Percentiles rank a stretch among this genome's conserved stretches.
Evolutionary conservation across 148 eudicot genomes (phyloP).

Genomic region (Agrostemma githago): DNA sequence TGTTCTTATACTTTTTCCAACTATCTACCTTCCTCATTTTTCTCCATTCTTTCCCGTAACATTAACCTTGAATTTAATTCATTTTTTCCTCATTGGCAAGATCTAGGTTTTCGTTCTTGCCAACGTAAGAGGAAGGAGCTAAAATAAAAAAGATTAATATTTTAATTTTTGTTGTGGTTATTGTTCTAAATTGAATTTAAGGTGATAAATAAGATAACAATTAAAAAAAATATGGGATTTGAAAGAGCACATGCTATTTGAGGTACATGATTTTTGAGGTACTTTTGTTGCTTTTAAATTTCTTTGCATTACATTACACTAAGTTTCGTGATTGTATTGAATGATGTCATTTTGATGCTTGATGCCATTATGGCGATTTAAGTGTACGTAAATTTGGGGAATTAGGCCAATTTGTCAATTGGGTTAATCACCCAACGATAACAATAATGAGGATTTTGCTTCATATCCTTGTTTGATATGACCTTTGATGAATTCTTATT

Average conservation of each 20-base stretch:
- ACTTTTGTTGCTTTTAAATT: not conserved
- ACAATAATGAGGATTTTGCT: conserved; percentile 4
- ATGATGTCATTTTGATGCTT: not conserved
- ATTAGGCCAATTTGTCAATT: conserved; percentile 3
- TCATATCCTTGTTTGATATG: no score
- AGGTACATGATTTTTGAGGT: conserved; percentile 4
- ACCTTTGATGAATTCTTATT: not conserved
- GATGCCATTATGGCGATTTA: conserved; percentile 18
- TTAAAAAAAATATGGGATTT: conserved; percentile 7
- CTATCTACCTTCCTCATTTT: not conserved
- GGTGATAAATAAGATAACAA: not conserved
- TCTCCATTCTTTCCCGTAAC: not conserved
- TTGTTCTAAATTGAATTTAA: not conserved
- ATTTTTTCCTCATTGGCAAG: conserved; percentile 33
- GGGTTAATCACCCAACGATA: not conserved
- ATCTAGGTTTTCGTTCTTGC: conserved; percentile 35
- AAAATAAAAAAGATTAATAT: not conserved
- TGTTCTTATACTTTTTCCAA: not conserved
- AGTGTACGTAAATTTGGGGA: not conserved
- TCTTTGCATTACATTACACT: conserved; percentile 4
- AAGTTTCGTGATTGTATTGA: not conserved
- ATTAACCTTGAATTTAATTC: not conserved
- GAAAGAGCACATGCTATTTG: conserved; percentile 24
- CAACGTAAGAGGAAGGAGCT: conserved; percentile 13
- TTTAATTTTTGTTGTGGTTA: not conserved